These are phyloP conservation scores for Fusarium heterosporum DNA, from an alignment of 2,329 filamentous ascomycete genomes.

Conservation along the genomic window DNA sequence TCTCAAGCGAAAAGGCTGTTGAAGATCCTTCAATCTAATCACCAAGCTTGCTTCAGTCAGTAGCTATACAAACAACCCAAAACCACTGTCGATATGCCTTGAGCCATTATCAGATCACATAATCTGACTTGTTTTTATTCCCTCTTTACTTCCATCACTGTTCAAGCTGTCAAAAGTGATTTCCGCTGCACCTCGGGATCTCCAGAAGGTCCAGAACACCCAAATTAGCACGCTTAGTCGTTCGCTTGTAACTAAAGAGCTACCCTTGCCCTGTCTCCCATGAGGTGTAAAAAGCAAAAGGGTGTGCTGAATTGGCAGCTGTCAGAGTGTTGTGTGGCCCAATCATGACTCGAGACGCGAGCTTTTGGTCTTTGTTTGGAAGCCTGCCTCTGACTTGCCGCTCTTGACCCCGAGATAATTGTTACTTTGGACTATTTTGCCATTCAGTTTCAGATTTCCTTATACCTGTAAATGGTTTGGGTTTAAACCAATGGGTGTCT, in stretches of 20 bases:
- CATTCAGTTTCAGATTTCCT: too few species aligned
- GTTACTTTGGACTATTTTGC: too few species aligned
- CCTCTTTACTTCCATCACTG: neutral
- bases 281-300: neutral
- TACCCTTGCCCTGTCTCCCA: slow-evolving; percentile 8
- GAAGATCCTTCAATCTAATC: slow-evolving; percentile 12
- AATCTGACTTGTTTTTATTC: too few species aligned
- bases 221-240: neutral
- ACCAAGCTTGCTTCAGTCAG: neutral
- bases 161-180: slow-evolving; percentile 10
- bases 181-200: slow-evolving; percentile 27
- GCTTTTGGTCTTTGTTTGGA: slow-evolving; percentile 5
- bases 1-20: neutral
- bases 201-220: slow-evolving; percentile 33
- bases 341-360: slow-evolving; percentile 20
- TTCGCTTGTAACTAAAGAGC: neutral
- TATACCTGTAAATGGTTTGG: too few species aligned
- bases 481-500: neutral
- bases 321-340: slow-evolving; percentile 9
- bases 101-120: neutral
- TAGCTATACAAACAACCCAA: neutral
- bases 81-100: neutral
- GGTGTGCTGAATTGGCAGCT: slow-evolving; percentile 1
- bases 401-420: neutral
- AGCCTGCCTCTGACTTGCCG: neutral